Evolutionary conservation across 2,329 filamentous ascomycete genomes (phyloP).

Genomic region (Lojkania enalia): DNA sequence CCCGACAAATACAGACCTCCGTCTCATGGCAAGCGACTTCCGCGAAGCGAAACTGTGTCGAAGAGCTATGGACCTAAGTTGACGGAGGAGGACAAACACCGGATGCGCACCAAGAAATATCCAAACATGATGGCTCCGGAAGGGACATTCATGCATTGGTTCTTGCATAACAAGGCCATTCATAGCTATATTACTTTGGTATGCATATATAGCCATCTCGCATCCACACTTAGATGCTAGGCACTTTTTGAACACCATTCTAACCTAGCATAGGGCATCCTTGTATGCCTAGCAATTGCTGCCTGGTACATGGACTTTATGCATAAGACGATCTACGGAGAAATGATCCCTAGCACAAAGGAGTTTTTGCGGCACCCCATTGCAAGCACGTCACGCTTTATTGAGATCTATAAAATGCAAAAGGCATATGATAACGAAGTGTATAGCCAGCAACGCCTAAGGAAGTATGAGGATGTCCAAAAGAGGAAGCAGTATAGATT

Average conservation of each 20-base stretch:
- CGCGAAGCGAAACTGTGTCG: conserved; percentile 57
- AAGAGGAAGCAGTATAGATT: conserved; percentile 85
- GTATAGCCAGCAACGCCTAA: conserved; percentile 71
- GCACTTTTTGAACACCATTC: background rate
- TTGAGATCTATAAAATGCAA: conserved; percentile 77
- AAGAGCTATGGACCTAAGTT: conserved; percentile 76
- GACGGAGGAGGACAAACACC: conserved; percentile 65
- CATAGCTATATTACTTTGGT: conserved; percentile 87
- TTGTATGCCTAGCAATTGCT: conserved; percentile 68
- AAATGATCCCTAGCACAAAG: conserved; percentile 73
- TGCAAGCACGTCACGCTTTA: conserved; percentile 64
- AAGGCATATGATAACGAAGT: conserved; percentile 69
- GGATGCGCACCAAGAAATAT: conserved; percentile 73
- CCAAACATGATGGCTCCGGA: conserved; percentile 86
- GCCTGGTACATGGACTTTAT: conserved; percentile 81
- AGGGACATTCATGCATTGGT: conserved; percentile 81
- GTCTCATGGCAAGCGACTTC: conserved; percentile 76
- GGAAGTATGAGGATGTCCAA: conserved; percentile 79
- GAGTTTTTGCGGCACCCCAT: conserved; percentile 72
- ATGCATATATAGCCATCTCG: conserved; percentile 35
- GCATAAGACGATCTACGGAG: conserved; percentile 74
- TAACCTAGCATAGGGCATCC: conserved; percentile 58
- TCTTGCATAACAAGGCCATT: conserved; percentile 74
- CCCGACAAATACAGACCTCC: conserved; percentile 89
- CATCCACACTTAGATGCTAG: background rate